Conservation (phyloP, 2,329 filamentous ascomycete genomes). For the Sodiomyces alkalinus region DNA sequence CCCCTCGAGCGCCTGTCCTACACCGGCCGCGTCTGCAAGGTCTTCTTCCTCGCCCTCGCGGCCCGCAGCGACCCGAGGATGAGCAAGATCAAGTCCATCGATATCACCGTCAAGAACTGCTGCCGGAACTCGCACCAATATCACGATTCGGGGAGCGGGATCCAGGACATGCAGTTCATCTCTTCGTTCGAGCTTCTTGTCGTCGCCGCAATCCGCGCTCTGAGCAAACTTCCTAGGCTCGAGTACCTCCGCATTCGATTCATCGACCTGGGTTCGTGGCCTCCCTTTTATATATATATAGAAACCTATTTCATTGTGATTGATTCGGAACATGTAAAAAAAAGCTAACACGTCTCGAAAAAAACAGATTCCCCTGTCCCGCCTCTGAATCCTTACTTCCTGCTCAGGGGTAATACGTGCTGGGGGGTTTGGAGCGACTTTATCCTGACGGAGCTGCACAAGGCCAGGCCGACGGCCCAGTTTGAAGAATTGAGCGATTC, state of each 20-base stretch:
- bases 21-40: slow-evolving; percentile 55
- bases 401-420: slow-evolving; percentile 43
- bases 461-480: slow-evolving; percentile 38
- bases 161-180: slow-evolving; percentile 59
- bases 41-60: slow-evolving; percentile 49
- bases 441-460: slow-evolving; percentile 45
- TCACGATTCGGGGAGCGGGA: slow-evolving; percentile 52
- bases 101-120: slow-evolving; percentile 61
- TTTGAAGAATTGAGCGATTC: slow-evolving; percentile 50
- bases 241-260: slow-evolving; percentile 56
- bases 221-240: slow-evolving; percentile 43
- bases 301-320: slow-evolving; percentile 6
- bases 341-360: too few species aligned
- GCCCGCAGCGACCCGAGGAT: slow-evolving; percentile 30
- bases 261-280: slow-evolving; percentile 47
- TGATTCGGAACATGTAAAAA: too few species aligned
- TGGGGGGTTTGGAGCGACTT: slow-evolving; percentile 58
- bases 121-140: slow-evolving; percentile 41
- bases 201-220: slow-evolving; percentile 42
- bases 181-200: slow-evolving; percentile 55
- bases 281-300: slow-evolving; percentile 7
- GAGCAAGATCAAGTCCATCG: slow-evolving; percentile 46
- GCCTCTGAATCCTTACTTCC: slow-evolving; percentile 58
- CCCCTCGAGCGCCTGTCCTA: slow-evolving; percentile 54
- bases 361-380: slow-evolving; percentile 55